Base-by-base conservation (phyloP, 2,329 filamentous ascomycete genomes). In the Diaporthe sp. region DNA sequence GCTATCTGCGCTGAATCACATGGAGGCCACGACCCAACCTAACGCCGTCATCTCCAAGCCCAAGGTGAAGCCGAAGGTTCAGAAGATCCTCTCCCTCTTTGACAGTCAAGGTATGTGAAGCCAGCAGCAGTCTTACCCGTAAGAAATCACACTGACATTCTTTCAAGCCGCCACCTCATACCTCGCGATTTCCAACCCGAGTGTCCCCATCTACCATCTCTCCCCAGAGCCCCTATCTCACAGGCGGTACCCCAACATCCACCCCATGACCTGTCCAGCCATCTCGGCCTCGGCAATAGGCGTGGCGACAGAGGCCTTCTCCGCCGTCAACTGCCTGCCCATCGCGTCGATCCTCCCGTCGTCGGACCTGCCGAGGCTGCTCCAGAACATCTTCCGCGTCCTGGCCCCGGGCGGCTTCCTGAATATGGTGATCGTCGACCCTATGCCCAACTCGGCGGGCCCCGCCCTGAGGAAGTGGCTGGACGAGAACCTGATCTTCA, bases 391-490 rank as follows among this genome's bases (percentile, higher is more conserved):
- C 77, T 85, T 89, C 79, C 87, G 87, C 33, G 87, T 88, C 42
- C 85, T 94, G 3, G 83, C 86, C 4, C 85, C 87, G 0, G 86
- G 87, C 0, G 91, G 92, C 1, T 83, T 85, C 28, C 81, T 94
- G 17, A 87, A 92, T 74, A 82, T 94, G 22, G 88, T 88, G 0
- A 82, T 94, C 25, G 89, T 94, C 76, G 91, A 94, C 74, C 90
- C 92, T 0, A 83, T 89, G 10, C 92, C 92, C 0, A 84, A 88
- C 2, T 91, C 88, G 0, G 84, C 90, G 33, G 92, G 92, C 0
- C 90, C 89, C 0, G 83, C 84, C 1, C 83, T 94, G 79, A 85
- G 88, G 47, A 81, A 84, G 1, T 94, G 92, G 92, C 83, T 94
- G 3, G 89, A 92, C 57, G 85, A 89, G 4, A 85, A 92, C 69